Conservation (phyloP, 2,329 filamentous ascomycete genomes). For the Botryotinia globosa region DNA sequence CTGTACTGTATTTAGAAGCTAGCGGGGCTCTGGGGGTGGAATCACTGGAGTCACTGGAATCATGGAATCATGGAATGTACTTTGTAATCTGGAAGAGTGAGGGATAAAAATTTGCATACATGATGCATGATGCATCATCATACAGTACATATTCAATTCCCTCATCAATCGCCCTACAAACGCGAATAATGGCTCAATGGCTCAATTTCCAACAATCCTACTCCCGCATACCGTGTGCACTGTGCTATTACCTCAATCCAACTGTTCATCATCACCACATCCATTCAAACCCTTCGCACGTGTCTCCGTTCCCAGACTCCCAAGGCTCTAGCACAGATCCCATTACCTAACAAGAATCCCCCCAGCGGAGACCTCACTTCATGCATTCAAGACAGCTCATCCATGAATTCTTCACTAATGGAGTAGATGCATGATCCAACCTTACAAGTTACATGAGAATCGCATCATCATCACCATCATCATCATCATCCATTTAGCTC, state of each 20-base stretch:
- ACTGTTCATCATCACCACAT: neutral
- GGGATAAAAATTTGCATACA: neutral
- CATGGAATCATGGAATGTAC: too few relatives aligned
- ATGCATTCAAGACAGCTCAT: conserved; percentile 4
- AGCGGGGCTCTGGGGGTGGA: conserved; percentile 3
- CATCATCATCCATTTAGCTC: conserved; percentile 2
- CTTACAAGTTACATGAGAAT: conserved; percentile 6
- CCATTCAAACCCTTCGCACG: neutral
- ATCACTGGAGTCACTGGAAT: too few relatives aligned
- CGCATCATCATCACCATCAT: conserved; percentile 11
- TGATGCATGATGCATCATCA: too few relatives aligned
- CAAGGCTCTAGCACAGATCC: neutral
- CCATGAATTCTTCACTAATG: conserved; percentile 8
- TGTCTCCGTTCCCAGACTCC: neutral
- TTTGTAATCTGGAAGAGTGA: neutral
- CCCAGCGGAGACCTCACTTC: neutral
- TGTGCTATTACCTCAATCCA: neutral
- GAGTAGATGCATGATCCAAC: neutral
- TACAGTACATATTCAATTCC: neutral
- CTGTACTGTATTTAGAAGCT: conserved; percentile 1
- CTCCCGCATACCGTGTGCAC: neutral
- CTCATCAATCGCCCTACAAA: neutral
- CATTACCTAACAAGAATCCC: conserved; percentile 2
- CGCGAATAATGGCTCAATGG: neutral
- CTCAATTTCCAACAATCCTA: neutral